phyloP scores from a whole-genome alignment of 2,329 filamentous ascomycete species.

The Aspergillus phoenicis region DNA sequence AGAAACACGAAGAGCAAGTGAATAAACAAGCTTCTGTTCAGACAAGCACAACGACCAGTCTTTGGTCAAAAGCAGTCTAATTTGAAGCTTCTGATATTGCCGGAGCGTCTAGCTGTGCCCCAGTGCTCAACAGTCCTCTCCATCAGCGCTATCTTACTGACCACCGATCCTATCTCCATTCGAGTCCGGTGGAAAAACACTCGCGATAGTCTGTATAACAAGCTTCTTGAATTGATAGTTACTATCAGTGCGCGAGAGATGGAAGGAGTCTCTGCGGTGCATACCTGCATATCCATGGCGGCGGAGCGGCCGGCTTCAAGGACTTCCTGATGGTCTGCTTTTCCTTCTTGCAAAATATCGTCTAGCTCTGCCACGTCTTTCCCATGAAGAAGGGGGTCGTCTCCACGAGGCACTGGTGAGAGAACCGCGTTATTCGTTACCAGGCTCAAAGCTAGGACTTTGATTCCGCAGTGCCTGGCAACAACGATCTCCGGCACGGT shows the following conservation, averaged over 20 bases:
- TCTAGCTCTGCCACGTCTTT: slow-evolving; percentile 55
- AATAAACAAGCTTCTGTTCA: slow-evolving; percentile 8
- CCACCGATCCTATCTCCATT: background rate
- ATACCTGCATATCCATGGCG: slow-evolving; percentile 64
- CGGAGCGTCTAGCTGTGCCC: background rate
- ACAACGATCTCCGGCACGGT: slow-evolving; percentile 70
- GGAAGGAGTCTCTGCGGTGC: slow-evolving; percentile 14
- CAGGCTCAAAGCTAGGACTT: slow-evolving; percentile 65
- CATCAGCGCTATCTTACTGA: background rate
- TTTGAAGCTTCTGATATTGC: background rate
- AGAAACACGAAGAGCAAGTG: slow-evolving; percentile 40
- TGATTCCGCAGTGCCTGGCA: slow-evolving; percentile 64
- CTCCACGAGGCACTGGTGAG: slow-evolving; percentile 60
- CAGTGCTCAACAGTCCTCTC: background rate
- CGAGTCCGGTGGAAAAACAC: slow-evolving; percentile 29
- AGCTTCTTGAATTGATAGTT: slow-evolving; percentile 35
- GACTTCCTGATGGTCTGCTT: slow-evolving; percentile 67
- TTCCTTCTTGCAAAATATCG: slow-evolving; percentile 60
- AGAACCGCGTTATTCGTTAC: slow-evolving; percentile 67
- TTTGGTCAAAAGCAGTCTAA: background rate
- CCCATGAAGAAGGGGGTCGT: slow-evolving; percentile 56
- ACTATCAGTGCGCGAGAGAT: slow-evolving; percentile 13
- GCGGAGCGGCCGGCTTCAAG: slow-evolving; percentile 62
- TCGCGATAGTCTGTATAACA: slow-evolving; percentile 37
- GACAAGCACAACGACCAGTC: background rate